Conservation (phyloP, 2,329 filamentous ascomycete species). For the Trichoderma sp. region DNA sequence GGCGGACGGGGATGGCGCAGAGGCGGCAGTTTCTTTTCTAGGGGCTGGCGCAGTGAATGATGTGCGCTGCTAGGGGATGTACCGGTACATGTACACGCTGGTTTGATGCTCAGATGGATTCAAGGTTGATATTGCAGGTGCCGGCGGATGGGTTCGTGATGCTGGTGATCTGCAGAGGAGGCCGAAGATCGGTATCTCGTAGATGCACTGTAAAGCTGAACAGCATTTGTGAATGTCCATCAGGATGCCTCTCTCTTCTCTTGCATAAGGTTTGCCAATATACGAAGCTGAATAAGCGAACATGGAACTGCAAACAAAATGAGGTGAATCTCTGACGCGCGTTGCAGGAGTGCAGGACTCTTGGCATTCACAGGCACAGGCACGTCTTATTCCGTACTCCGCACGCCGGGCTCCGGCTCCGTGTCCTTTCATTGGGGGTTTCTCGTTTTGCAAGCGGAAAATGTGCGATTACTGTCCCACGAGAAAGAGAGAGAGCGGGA, state of each 20-base stretch:
- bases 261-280: background rate
- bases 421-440: background rate
- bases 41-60: conserved; percentile 1
- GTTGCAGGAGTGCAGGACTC: background rate
- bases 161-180: background rate
- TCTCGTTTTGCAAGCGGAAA: background rate
- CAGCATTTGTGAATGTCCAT: background rate
- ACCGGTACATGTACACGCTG: background rate
- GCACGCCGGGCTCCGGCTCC: background rate
- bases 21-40: background rate
- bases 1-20: background rate
- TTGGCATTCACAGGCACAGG: background rate
- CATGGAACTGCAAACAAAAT: background rate
- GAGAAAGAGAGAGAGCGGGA: background rate
- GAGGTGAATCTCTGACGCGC: background rate
- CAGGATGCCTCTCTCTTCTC: background rate
- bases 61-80: background rate
- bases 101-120: background rate
- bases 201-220: background rate
- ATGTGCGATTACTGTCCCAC: no score
- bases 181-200: background rate
- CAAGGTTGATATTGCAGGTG: background rate
- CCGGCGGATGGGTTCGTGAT: background rate
- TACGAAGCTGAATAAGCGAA: background rate
- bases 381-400: background rate